A percentile compares a stretch with the other conserved stretches of the same genome.
Evolutionary conservation across 148 eudicot genomes (phyloP).

Genomic region (Persicaria maculosa): DNA sequence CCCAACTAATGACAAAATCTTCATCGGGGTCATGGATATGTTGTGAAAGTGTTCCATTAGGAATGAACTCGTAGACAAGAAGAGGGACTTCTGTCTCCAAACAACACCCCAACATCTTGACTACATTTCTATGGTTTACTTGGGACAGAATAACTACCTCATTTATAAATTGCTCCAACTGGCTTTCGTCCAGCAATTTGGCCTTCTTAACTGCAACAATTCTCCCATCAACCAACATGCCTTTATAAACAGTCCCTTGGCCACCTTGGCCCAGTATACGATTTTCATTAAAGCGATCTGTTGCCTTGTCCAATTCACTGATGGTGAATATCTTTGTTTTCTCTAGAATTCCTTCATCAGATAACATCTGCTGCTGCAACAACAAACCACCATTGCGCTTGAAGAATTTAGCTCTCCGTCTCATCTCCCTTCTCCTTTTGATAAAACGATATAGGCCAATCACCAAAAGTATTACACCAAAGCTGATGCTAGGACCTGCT

Average conservation of each 20-base stretch:
- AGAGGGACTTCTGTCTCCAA: slow-evolving; percentile 1
- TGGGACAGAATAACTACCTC: slow-evolving; percentile 10
- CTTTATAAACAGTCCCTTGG: slow-evolving; percentile 7
- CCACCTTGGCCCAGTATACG: slow-evolving; percentile 5
- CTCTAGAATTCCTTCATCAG: not conserved
- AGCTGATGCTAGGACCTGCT: not conserved
- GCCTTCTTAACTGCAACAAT: slow-evolving; percentile 5
- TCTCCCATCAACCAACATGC: not conserved
- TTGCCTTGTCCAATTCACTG: not conserved
- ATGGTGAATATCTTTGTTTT: slow-evolving; percentile 6
- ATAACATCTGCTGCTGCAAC: not conserved
- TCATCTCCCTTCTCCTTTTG: slow-evolving; percentile 2
- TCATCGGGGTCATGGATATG: slow-evolving; percentile 1
- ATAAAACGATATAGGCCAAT: not conserved
- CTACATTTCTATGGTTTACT: not conserved
- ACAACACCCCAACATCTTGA: slow-evolving; percentile 1
- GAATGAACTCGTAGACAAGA: slow-evolving; percentile 6
- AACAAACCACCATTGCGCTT: not conserved
- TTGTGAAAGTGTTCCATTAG: not conserved
- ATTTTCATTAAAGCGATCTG: not conserved
- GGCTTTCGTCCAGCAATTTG: slow-evolving; percentile 3
- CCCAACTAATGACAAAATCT: not conserved
- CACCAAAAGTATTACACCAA: not conserved
- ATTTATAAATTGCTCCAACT: not conserved
- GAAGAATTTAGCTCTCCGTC: not conserved